Percentiles rank a stretch among this genome's conserved stretches.
Evolutionary conservation across 768 basidiomycete genomes (phyloP).

Genomic region (Lactarius trivialis): DNA sequence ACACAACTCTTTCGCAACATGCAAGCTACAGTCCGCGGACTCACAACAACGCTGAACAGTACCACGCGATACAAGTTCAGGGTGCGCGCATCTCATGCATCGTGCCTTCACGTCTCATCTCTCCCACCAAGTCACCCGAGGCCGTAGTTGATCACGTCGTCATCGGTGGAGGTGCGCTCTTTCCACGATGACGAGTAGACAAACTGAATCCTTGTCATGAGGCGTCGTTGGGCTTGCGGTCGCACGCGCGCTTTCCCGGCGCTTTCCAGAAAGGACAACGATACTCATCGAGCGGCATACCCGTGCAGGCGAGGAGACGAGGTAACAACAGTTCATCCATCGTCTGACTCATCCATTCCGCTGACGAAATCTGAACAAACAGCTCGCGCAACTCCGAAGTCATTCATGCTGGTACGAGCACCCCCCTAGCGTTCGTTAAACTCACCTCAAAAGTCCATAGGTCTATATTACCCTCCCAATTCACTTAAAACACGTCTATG

Average conservation of each 20-base stretch:
- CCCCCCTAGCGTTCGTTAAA: not conserved
- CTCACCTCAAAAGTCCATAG: constrained; percentile 33
- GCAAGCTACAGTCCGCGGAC: constrained; percentile 16
- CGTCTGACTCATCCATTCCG: not conserved
- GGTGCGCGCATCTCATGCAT: constrained; percentile 32
- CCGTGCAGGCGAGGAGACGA: constrained; percentile 79
- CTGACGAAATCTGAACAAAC: not conserved
- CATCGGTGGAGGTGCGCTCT: constrained; percentile 69
- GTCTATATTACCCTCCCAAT: constrained; percentile 74
- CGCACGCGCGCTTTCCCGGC: constrained; percentile 62
- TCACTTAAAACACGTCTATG: constrained; percentile 86
- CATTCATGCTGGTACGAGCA: constrained; percentile 69
- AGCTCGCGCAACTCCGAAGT: constrained; percentile 95
- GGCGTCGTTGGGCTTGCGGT: constrained; percentile 84
- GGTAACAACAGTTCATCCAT: constrained; percentile 38
- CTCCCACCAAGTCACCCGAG: constrained; percentile 49
- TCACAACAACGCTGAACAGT: constrained; percentile 57
- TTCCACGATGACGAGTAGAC: not conserved
- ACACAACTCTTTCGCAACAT: not conserved
- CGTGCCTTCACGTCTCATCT: constrained; percentile 2
- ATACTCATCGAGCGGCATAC: constrained; percentile 75
- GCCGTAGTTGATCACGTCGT: constrained; percentile 75
- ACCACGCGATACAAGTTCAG: constrained; percentile 55
- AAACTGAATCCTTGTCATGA: constrained; percentile 27
- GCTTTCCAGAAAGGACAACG: constrained; percentile 62